phyloP scores from a whole-genome alignment of 805 yeast genomes.

The Starmerella riodocensis region DNA sequence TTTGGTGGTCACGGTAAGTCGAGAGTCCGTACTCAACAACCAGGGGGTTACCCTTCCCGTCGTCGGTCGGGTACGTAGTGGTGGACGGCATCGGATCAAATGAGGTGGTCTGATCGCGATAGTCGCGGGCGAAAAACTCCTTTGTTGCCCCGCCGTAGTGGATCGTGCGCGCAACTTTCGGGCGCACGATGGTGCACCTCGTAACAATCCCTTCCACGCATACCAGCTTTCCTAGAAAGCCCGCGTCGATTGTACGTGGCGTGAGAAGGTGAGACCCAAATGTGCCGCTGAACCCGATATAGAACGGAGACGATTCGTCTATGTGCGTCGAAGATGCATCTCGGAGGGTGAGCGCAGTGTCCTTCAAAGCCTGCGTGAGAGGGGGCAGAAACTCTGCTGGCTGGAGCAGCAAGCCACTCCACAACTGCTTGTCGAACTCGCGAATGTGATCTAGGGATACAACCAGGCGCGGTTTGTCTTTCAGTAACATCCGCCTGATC shows the following conservation, averaged over 20 bases:
- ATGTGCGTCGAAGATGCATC: slow-evolving; percentile 44
- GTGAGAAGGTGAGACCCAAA: slow-evolving; percentile 79
- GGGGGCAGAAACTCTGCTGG: slow-evolving; percentile 88
- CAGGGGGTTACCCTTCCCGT: slow-evolving; percentile 76
- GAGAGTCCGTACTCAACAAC: slow-evolving; percentile 86
- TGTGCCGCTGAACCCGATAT: slow-evolving; percentile 75
- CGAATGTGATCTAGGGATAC: slow-evolving; percentile 79
- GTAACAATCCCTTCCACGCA: slow-evolving; percentile 94
- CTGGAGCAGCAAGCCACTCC: slow-evolving; percentile 57
- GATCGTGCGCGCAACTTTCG: slow-evolving; percentile 79
- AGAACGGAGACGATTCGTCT: slow-evolving; percentile 52
- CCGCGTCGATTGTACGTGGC: slow-evolving; percentile 74
- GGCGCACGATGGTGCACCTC: slow-evolving; percentile 81
- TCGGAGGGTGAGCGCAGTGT: slow-evolving; percentile 59
- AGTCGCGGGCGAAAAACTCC: slow-evolving; percentile 79
- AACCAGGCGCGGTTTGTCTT: slow-evolving; percentile 50
- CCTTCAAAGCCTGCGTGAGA: slow-evolving; percentile 72
- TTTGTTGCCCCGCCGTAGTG: slow-evolving; percentile 81
- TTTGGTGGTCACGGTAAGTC: slow-evolving; percentile 88
- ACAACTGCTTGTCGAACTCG: slow-evolving; percentile 63
- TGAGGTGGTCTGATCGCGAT: slow-evolving; percentile 83
- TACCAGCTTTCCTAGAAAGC: slow-evolving; percentile 64
- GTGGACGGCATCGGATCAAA: slow-evolving; percentile 73
- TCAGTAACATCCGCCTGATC: slow-evolving; percentile 59
- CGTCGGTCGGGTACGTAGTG: slow-evolving; percentile 85